Percentiles rank a stretch among this genome's conserved stretches.
Conservation (phyloP, 805 yeast genomes). For the Debaryomyces tyrocola region DNA sequence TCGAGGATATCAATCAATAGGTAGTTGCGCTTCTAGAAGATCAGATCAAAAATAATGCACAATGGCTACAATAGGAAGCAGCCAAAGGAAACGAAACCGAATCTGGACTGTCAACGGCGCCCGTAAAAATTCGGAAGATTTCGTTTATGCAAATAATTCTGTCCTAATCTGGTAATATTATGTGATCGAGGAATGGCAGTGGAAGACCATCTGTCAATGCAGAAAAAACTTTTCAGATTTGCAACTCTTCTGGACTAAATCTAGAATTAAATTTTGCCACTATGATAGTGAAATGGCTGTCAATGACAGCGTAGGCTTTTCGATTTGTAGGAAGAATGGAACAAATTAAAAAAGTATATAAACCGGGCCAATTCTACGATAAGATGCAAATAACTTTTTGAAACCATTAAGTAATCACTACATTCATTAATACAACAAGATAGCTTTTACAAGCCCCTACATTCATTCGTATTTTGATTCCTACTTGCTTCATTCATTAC, state of each 20-base stretch:
- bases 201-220: not conserved
- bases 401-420: not conserved
- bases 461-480: conserved; percentile 1
- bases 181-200: too few species aligned
- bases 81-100: too few species aligned
- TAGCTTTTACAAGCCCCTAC: not conserved
- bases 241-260: not conserved
- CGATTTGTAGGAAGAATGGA: not conserved
- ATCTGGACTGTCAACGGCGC: too few species aligned
- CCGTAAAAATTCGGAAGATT: too few species aligned
- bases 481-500: not conserved
- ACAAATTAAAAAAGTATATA: not conserved
- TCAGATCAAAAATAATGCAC: too few species aligned
- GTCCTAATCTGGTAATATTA: too few species aligned
- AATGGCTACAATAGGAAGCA: too few species aligned
- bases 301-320: too few species aligned
- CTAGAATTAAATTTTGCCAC: not conserved
- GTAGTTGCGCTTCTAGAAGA: too few species aligned
- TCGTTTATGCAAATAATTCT: too few species aligned
- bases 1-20: too few species aligned
- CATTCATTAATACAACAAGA: not conserved
- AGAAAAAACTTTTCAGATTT: not conserved
- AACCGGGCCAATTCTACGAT: not conserved
- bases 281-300: not conserved
- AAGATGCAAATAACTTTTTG: not conserved